phyloP scores from a whole-genome alignment of 768 basidiomycete genomes.

The Cystoderma amianthinum region DNA sequence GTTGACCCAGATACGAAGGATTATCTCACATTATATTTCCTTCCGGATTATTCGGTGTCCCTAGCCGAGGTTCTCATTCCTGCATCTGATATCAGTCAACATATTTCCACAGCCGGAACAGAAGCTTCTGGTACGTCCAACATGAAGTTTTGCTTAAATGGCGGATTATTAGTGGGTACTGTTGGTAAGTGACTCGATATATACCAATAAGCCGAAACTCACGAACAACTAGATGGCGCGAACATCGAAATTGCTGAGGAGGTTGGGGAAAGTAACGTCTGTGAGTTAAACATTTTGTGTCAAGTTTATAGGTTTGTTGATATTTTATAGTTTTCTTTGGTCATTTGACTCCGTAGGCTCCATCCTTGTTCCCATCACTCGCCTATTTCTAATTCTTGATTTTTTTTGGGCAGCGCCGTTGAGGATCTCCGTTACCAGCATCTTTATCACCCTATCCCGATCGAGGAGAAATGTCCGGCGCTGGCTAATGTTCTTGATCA shows the following conservation, averaged over 20 bases:
- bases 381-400: neutral
- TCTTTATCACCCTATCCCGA: constrained; percentile 70
- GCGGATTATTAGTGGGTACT: constrained; percentile 83
- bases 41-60: constrained; percentile 92
- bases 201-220: neutral
- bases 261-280: constrained; percentile 86
- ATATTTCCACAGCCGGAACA: constrained; percentile 96
- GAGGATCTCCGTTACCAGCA: constrained; percentile 86
- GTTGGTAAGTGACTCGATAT: constrained; percentile 33
- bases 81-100: constrained; percentile 92
- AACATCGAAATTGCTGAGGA: constrained; percentile 97
- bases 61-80: constrained; percentile 81
- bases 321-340: constrained; percentile 74
- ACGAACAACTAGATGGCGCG: constrained; percentile 64
- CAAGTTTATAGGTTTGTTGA: constrained; percentile 4
- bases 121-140: constrained; percentile 81
- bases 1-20: constrained; percentile 84
- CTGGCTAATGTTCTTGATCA: constrained; percentile 74
- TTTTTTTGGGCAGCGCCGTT: constrained; percentile 42
- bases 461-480: constrained; percentile 79
- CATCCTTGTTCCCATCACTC: constrained; percentile 10
- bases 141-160: constrained; percentile 90
- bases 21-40: constrained; percentile 85
- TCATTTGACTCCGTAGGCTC: constrained; percentile 72
- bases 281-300: constrained; percentile 39